A percentile compares a stretch with the other conserved stretches of the same genome.
Evolutionary conservation across 768 basidiomycete genomes (phyloP).

Genomic region (Lepiota venenata): DNA sequence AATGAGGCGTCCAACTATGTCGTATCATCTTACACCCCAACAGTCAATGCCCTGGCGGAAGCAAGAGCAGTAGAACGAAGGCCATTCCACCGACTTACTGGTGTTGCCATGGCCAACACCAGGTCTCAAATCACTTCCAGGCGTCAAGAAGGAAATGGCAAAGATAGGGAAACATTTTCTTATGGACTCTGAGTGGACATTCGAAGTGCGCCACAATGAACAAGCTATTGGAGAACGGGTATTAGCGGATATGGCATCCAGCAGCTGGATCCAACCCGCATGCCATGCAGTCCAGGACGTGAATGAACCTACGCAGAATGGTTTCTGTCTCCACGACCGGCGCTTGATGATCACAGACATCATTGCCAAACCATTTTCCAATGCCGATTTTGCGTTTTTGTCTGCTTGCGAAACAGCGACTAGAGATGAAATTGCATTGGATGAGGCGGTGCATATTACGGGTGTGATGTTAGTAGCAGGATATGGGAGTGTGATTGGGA

Average conservation of each 20-base stretch:
- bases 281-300: conserved; percentile 15
- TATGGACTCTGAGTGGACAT: background rate
- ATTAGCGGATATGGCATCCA: conserved; percentile 8
- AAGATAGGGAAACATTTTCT: background rate
- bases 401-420: conserved; percentile 44
- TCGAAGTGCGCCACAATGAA: background rate
- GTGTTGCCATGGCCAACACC: background rate
- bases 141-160: conserved; percentile 10
- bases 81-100: background rate
- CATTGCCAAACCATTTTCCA: conserved; percentile 18
- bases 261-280: conserved; percentile 15
- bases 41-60: conserved; percentile 7
- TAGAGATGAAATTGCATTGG: conserved; percentile 22
- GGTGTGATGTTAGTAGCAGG: conserved; percentile 35
- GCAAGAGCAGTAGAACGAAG: background rate
- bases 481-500: conserved; percentile 31
- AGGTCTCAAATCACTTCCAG: conserved; percentile 4
- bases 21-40: conserved; percentile 20
- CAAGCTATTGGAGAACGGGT: conserved; percentile 4
- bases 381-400: conserved; percentile 35
- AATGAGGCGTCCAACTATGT: conserved; percentile 13
- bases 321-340: conserved; percentile 16
- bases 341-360: conserved; percentile 19
- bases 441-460: conserved; percentile 35
- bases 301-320: conserved; percentile 11